Evolutionary conservation across 2,329 filamentous ascomycete species (phyloP), one percentile per base, ranked within the genome.

Genomic region (Basipetospora chlamydospora): DNA sequence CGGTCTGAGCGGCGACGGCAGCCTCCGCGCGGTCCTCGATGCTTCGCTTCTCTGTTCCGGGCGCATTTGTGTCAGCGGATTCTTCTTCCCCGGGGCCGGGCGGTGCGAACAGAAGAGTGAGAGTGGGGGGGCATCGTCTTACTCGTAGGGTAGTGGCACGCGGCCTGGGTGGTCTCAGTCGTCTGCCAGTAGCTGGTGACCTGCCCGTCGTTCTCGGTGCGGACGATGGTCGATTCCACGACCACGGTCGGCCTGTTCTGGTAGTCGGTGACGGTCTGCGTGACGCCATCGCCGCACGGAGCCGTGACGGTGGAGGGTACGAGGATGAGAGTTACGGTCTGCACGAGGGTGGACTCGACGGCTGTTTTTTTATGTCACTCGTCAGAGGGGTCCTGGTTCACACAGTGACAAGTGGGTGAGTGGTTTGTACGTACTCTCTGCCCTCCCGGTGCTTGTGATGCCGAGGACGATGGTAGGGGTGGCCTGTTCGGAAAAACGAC

Each of bases 401-500:
- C 10, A 30, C 16, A 9, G 5, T 23, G 11, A 21, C 18, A 9
- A 13, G n/a, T 39, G 15, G 23, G n/a, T n/a, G 3, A n/a, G n/a
- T n/a, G n/a, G n/a, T n/a, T n/a, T 23, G 29, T 10, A 42, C 38
- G 28, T 49, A 58, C 55, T 60, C 26, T 47, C 46, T 26, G 54
- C 49, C n/a, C 44, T 43, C 13, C 55, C 53, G 11, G 55, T 60
- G 37, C 51, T 57, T 6, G 56, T 60, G 28, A 56, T 47, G 13
- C 55, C 55, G 18, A 58, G 37, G 6, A 53, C 44, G 10, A 58
- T 51, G 3, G 56, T 60, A 12, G 57, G 57, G 1, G 56, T 60
- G 6, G 51, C 56, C 55, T 58, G 28, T 8, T 8, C 9, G 1
- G 16, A 23, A 23, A 5, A 20, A 20, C n/a, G n/a, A n/a, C n/a